Evolutionary conservation across 2,329 filamentous ascomycete genomes (phyloP), one percentile per base, ranked within the genome.

Genomic region (Alternaria gaisen): DNA sequence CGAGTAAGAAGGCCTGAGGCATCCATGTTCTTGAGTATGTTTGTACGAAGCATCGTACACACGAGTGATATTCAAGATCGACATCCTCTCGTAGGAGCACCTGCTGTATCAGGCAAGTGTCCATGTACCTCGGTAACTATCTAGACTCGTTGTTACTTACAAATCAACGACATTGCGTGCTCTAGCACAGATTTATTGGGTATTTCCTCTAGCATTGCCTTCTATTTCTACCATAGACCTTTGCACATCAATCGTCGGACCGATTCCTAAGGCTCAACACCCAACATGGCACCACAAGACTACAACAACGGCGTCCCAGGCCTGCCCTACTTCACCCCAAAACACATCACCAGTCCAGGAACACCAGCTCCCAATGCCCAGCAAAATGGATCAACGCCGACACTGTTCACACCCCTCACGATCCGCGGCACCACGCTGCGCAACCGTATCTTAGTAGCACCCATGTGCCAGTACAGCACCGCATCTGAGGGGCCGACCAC

Each of bases 241-340:
- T 26, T 16, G 7, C 16, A 2, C n/a, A 38, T 18, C 10, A 16
- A 3, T 12, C 10, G 18, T 48, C 30, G 30, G 34, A 2, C 20
- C 14, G 9, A n/a, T 22, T 22, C n/a, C 16, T 18, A 9, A 38
- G 36, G 34, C 16, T 18, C 46, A 50, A 12, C 47, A 52, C 14
- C 20, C 54, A 58, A 30, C 34, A 75, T 77, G 74, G 63, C 73
- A 20, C 68, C 70, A 8, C 55, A 64, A 59, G 70, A 74, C 26
- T 65, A 74, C 51, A 77, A 77, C 54, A 43, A 52, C 10, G 71
- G 72, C 18, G 71, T 71, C 26, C 60, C 67, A 16, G 65, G 63
- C 51, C 57, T 79, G 40, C 71, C 81, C 11, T 84, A 82, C 74
- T 84, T 82, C 71, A 83, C 81, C 1, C 82, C 82, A 10, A 67